Evolutionary conservation across 1,284 basidiomycete genomes (phyloP), one percentile per base, ranked within the genome.

Genomic region (Apiotrichum porosum): DNA sequence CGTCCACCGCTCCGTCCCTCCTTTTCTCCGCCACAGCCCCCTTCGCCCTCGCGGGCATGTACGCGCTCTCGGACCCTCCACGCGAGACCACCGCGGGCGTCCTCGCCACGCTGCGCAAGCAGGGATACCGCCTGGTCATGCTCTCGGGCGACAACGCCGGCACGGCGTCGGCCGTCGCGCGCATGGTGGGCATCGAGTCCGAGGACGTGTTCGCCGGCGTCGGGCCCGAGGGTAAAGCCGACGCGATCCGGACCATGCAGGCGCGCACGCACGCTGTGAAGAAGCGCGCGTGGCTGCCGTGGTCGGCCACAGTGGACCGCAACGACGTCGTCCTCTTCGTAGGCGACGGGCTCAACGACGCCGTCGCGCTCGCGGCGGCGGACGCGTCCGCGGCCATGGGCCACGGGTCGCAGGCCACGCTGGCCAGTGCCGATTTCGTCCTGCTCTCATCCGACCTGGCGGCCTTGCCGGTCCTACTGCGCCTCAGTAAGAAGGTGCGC

Each of bases 321-420:
- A 77, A 76, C 3, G 81, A 80, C 21, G 84, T 83, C 30, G 85
- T 95, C 28, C 91, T 88, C 3, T 94, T 95, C 89, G 92, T 99
- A 39, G 95, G 95, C 18, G 95, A 99, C 69, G 95, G 95, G 15
- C 94, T 98, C 75, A 98, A 99, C 71, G 95, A 99, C 69, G 94
- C 93, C 0, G 93, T 93, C 2, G 95, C 94, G 2, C 83, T 98
- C 2, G 92, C 93, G 9, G 88, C 88, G 3, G 89, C 94, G 0
- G 90, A 91, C 3, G 85, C 97, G 22, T 93, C 93, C 26, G 93
- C 98, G 53, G 95, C 95, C 0, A 81, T 99, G 3, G 90, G 88
- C 23, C 89, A 89, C 2, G 95, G 95, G n/a, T 92, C 94, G 9
- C 93, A 92, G 28, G 89, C 98, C 35, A 95, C 95, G 4, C 86